phyloP scores from a whole-genome alignment of 441 rosid species.

The Jatropha podagrica region DNA sequence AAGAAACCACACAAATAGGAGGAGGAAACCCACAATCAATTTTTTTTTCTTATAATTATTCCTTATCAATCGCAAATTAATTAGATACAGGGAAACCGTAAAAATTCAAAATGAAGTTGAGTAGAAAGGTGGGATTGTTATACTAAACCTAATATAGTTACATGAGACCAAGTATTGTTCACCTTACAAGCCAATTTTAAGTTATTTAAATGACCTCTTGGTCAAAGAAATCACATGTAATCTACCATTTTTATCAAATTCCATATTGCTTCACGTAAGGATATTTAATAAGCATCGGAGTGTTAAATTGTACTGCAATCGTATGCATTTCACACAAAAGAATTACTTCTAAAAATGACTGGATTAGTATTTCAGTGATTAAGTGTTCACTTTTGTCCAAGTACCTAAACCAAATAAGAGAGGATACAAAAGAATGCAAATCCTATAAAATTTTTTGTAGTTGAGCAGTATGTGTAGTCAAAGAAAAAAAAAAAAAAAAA shows the following conservation, averaged over 20 bases:
- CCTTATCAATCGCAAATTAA: slow-evolving; percentile 3
- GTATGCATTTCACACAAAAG: too few species aligned
- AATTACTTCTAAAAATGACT: too few species aligned
- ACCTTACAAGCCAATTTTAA: slow-evolving; percentile 17
- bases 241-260: background rate
- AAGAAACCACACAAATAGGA: background rate
- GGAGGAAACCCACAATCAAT: background rate
- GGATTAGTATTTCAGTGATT: too few species aligned
- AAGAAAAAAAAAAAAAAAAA: too few species aligned
- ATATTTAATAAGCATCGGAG: too few species aligned
- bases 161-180: slow-evolving; percentile 15
- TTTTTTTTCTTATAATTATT: background rate
- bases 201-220: background rate
- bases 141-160: slow-evolving; percentile 18
- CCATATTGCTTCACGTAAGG: background rate
- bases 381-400: too few species aligned
- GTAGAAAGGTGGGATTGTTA: slow-evolving; percentile 21
- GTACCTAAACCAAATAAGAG: too few species aligned
- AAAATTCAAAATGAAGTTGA: slow-evolving; percentile 6
- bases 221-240: background rate
- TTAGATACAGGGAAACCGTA: background rate
- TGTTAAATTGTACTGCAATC: too few species aligned
- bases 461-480: background rate
- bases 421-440: background rate
- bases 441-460: background rate